Percentiles rank a stretch among this genome's conserved stretches.
phyloP scores from a whole-genome alignment of 805 yeast species.

The Spathaspora arborariae region DNA sequence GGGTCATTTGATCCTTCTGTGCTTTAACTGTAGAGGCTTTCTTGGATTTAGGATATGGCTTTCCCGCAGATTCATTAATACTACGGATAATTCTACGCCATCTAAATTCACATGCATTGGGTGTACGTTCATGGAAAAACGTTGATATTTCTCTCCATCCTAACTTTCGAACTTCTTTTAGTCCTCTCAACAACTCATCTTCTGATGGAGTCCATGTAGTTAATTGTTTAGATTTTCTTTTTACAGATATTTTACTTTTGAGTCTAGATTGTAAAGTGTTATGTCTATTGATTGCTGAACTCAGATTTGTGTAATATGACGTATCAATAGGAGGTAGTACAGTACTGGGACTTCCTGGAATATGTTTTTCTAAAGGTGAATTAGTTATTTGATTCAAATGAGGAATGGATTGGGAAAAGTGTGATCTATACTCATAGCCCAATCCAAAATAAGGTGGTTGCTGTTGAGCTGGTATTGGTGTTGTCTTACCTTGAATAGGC shows the following conservation, averaged over 20 bases:
- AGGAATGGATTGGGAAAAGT: not conserved
- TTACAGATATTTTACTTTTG: not conserved
- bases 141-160: slow-evolving; percentile 89
- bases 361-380: no score
- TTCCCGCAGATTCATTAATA: slow-evolving; percentile 8
- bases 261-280: not conserved
- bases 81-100: slow-evolving; percentile 67
- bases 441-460: not conserved
- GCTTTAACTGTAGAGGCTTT: not conserved
- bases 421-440: not conserved
- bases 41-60: slow-evolving; percentile 3
- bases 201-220: slow-evolving; percentile 77
- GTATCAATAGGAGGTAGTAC: no score
- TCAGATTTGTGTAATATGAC: not conserved
- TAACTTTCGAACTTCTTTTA: slow-evolving; percentile 76
- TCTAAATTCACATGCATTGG: slow-evolving; percentile 85
- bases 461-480: not conserved
- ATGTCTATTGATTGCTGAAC: not conserved
- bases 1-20: not conserved
- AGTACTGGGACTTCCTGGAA: no score
- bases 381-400: no score
- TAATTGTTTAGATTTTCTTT: slow-evolving; percentile 27
- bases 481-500: not conserved
- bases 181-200: slow-evolving; percentile 64
- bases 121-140: slow-evolving; percentile 75